Conservation (phyloP, 1,284 basidiomycete species). For the Rhizopogon hawkerae region DNA sequence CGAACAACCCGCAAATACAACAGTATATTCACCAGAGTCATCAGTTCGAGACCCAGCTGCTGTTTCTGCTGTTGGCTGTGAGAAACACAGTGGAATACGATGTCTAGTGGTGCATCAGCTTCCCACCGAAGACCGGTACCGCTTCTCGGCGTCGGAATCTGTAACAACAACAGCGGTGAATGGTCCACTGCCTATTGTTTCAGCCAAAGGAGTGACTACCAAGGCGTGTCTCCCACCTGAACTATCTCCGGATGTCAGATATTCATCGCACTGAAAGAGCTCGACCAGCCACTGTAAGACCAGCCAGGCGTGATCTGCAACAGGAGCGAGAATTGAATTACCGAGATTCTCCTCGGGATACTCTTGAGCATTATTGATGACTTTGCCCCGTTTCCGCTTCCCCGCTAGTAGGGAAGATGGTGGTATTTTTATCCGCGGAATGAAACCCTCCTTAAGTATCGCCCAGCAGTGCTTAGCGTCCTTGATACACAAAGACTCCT, state of each 20-base stretch:
- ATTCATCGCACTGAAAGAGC: conserved; percentile 58
- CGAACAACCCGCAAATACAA: not conserved
- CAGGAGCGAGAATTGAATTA: conserved; percentile 26
- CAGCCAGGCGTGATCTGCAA: conserved; percentile 57
- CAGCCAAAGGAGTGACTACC: conserved; percentile 9
- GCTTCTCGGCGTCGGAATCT: conserved; percentile 53
- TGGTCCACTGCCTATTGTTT: conserved; percentile 35
- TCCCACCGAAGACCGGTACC: conserved; percentile 47
- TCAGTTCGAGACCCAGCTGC: conserved; percentile 40
- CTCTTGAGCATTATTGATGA: conserved; percentile 16
- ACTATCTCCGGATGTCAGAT: conserved; percentile 21
- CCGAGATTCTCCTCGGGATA: conserved; percentile 20
- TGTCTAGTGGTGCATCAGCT: conserved; percentile 45
- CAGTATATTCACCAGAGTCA: conserved; percentile 36
- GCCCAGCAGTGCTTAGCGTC: conserved; percentile 54
- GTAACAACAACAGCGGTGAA: conserved; percentile 53
- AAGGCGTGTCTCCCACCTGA: not conserved
- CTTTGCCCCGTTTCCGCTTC: conserved; percentile 26
- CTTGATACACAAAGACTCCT: conserved; percentile 43
- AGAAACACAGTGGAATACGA: conserved; percentile 44
- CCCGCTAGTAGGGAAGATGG: conserved; percentile 24
- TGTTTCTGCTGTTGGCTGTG: conserved; percentile 35
- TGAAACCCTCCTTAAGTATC: conserved; percentile 47
- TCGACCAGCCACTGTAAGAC: conserved; percentile 55
- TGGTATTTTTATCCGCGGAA: conserved; percentile 29